These are phyloP conservation scores for Monilinia fructigena DNA, from an alignment of 2,329 filamentous ascomycete species.

Conservation along the genomic window DNA sequence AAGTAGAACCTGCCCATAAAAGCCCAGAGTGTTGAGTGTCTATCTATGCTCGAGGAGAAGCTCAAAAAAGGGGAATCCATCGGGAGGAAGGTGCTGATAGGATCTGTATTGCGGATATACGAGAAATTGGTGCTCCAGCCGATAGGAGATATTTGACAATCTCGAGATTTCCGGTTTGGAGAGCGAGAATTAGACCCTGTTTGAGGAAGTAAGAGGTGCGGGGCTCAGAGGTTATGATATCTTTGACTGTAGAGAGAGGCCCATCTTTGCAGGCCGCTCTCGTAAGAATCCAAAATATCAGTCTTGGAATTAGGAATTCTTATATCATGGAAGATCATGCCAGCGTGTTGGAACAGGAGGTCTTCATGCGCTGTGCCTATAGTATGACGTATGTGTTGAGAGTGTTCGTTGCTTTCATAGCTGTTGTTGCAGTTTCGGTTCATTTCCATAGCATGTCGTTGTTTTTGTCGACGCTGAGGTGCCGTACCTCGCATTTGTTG, in stretches of 20 bases:
- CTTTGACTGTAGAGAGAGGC: not conserved
- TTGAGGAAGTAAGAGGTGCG: conserved; percentile 1
- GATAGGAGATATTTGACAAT: not conserved
- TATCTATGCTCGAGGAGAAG: not conserved
- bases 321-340: too few species aligned
- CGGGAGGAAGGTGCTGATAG: not conserved
- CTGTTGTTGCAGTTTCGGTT: too few species aligned
- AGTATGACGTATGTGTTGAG: too few species aligned
- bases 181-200: conserved; percentile 3
- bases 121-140: conserved; percentile 4
- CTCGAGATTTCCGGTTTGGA: not conserved
- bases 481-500: too few species aligned
- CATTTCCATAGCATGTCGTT: too few species aligned
- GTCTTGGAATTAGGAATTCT: too few species aligned
- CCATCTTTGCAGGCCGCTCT: conserved; percentile 1
- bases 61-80: conserved; percentile 1
- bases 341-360: too few species aligned
- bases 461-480: too few species aligned
- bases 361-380: too few species aligned
- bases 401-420: too few species aligned
- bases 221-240: not conserved
- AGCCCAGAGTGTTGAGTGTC: not conserved
- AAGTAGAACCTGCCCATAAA: not conserved
- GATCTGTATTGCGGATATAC: not conserved
- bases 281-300: not conserved